These are phyloP conservation scores for Chytriomyces sp. DNA, from an alignment of 192 early-diverging fungal species.

Conservation along the genomic window DNA sequence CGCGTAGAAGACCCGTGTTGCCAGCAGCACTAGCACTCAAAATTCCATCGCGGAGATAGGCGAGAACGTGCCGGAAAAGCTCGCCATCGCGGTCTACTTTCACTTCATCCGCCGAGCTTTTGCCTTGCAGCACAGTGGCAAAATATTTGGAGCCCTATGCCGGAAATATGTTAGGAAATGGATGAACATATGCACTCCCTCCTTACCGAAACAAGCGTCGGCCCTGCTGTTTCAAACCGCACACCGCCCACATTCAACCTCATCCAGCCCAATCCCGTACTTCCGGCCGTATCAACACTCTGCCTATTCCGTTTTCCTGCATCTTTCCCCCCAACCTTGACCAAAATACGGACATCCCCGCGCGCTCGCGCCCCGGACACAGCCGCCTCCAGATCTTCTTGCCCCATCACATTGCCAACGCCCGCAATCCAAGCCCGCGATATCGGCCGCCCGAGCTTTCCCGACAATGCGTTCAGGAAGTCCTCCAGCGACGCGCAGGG, in stretches of 20 bases:
- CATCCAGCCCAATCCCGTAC: slow-evolving; percentile 13
- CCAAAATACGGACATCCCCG: slow-evolving; percentile 18
- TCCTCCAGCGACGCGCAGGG: background rate
- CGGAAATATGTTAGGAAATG: background rate
- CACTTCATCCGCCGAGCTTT: slow-evolving; percentile 11
- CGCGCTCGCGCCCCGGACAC: background rate
- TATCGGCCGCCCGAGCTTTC: slow-evolving; percentile 7
- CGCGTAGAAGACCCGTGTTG: slow-evolving; percentile 1
- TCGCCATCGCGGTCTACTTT: slow-evolving; percentile 27
- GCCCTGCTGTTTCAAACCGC: slow-evolving; percentile 2
- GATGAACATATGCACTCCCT: background rate
- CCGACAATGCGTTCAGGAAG: slow-evolving; percentile 1
- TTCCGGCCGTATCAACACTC: background rate
- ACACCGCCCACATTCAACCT: slow-evolving; percentile 27
- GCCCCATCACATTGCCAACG: background rate
- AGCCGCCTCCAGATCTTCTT: background rate
- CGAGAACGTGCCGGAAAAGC: slow-evolving; percentile 13
- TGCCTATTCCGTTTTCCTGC: too few relatives aligned
- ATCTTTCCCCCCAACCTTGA: background rate
- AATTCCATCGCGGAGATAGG: slow-evolving; percentile 1
- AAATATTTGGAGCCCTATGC: too few relatives aligned
- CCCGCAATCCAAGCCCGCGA: background rate
- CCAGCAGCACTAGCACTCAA: background rate
- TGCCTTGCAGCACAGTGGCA: background rate
- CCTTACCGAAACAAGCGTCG: slow-evolving; percentile 3